A percentile compares a stretch with the other conserved stretches of the same genome.
Conservation (phyloP, 306 rosid genomes). For the Vachellia pachyceras region DNA sequence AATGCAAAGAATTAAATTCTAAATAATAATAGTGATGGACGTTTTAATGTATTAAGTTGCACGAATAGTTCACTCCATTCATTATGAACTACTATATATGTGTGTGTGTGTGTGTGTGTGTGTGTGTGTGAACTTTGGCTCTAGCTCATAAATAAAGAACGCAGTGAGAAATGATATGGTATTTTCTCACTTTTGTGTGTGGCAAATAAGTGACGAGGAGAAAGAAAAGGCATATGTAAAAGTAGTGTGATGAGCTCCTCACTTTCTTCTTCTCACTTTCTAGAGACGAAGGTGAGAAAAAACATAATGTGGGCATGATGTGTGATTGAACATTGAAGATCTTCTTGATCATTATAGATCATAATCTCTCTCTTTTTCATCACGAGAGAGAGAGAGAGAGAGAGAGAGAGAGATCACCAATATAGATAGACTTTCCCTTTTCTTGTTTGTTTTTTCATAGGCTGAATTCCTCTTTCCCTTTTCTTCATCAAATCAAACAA, state of each 20-base stretch:
- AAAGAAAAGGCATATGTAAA: neutral
- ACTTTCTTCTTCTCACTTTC: constrained; percentile 21
- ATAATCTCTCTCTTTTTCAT: constrained; percentile 10
- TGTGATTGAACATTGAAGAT: constrained; percentile 7
- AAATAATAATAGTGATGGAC: neutral
- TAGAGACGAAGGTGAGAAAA: neutral
- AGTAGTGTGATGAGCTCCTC: constrained; percentile 3
- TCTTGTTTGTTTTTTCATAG: constrained; percentile 25
- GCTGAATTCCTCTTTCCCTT: constrained; percentile 27
- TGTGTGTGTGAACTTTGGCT: neutral
- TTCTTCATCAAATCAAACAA: too few species aligned
- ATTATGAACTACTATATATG: too few species aligned
- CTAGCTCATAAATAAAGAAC: neutral
- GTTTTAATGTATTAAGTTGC: neutral
- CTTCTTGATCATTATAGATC: constrained; percentile 24
- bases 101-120: too few species aligned
- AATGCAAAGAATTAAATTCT: neutral
- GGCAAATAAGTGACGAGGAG: neutral
- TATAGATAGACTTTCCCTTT: constrained; percentile 27
- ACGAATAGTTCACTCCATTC: too few species aligned
- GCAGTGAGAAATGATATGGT: neutral
- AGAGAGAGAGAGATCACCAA: neutral
- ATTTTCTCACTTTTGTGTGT: neutral
- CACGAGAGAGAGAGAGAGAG: constrained; percentile 31
- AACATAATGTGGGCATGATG: neutral